Percentiles rank a stretch among this genome's conserved stretches.
Conservation (phyloP, 2,329 filamentous ascomycete species). For the Penicillium verrucosum region DNA sequence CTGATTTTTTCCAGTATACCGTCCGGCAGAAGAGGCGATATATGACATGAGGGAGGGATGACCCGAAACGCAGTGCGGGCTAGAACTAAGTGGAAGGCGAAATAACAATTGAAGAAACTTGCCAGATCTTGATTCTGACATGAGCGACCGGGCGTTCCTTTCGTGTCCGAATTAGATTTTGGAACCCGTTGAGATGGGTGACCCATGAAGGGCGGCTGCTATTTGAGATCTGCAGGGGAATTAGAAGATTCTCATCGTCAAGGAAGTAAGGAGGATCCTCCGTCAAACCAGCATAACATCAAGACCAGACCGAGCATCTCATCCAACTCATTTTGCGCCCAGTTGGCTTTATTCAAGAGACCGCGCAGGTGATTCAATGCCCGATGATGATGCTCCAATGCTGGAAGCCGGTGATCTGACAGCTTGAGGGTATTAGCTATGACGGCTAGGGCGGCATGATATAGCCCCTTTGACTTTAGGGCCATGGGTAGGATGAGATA, state of each 20-base stretch:
- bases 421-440: conserved; percentile 26
- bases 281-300: conserved; percentile 30
- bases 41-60: conserved; percentile 1
- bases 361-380: conserved; percentile 10
- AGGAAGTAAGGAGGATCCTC: neutral
- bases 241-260: neutral
- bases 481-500: conserved; percentile 31
- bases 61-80: conserved; percentile 25
- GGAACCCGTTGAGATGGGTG: conserved; percentile 26
- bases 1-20: conserved; percentile 13
- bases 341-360: conserved; percentile 3
- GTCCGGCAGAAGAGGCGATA: conserved; percentile 4
- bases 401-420: conserved; percentile 19
- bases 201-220: conserved; percentile 28
- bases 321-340: conserved; percentile 21
- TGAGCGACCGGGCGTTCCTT: conserved; percentile 12
- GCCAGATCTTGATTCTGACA: conserved; percentile 17
- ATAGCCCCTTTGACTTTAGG: conserved; percentile 24
- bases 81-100: conserved; percentile 29
- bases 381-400: conserved; percentile 22
- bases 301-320: conserved; percentile 27
- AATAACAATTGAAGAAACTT: conserved; percentile 27
- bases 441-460: conserved; percentile 27
- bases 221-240: conserved; percentile 24
- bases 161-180: conserved; percentile 16